These are phyloP conservation scores for Leishmania arabica DNA, from an alignment of 208 protist species.

Conservation along the genomic window DNA sequence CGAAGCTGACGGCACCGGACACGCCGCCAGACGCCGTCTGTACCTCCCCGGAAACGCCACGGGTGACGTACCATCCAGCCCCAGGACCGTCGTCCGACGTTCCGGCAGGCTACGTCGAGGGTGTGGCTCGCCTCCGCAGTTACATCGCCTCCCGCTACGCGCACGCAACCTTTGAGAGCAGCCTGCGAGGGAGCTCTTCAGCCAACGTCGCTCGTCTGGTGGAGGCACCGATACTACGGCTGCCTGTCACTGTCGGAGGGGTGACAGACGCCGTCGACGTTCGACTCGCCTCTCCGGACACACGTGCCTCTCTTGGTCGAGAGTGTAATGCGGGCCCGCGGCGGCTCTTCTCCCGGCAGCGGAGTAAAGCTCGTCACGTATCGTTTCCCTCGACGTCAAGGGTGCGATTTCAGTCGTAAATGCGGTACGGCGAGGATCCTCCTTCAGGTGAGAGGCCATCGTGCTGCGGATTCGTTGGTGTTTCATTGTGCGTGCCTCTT, in stretches of 20 bases:
- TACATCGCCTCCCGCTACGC: constrained; percentile 38
- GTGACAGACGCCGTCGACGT: constrained; percentile 48
- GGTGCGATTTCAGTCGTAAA: background rate
- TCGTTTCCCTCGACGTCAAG: background rate
- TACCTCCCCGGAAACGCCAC: constrained; percentile 45
- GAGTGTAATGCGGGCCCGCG: background rate
- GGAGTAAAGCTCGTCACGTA: background rate
- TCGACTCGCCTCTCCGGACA: constrained; percentile 36
- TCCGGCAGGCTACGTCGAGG: constrained; percentile 77
- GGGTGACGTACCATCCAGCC: constrained; percentile 50
- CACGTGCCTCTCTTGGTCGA: background rate
- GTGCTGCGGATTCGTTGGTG: too few species aligned
- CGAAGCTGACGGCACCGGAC: constrained; percentile 40
- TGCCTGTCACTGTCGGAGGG: constrained; percentile 44
- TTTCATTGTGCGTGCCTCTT: background rate
- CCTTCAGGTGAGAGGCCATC: too few species aligned
- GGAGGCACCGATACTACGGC: constrained; percentile 57
- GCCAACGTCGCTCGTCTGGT: constrained; percentile 5
- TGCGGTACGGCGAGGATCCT: background rate
- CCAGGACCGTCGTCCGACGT: constrained; percentile 64
- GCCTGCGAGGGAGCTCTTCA: constrained; percentile 36
- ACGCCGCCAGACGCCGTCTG: constrained; percentile 28
- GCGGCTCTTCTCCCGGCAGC: background rate
- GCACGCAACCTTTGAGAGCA: constrained; percentile 10
- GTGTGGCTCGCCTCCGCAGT: constrained; percentile 66